Conservation (phyloP, 352 stramenopile species). For the Porosira glacialis region DNA sequence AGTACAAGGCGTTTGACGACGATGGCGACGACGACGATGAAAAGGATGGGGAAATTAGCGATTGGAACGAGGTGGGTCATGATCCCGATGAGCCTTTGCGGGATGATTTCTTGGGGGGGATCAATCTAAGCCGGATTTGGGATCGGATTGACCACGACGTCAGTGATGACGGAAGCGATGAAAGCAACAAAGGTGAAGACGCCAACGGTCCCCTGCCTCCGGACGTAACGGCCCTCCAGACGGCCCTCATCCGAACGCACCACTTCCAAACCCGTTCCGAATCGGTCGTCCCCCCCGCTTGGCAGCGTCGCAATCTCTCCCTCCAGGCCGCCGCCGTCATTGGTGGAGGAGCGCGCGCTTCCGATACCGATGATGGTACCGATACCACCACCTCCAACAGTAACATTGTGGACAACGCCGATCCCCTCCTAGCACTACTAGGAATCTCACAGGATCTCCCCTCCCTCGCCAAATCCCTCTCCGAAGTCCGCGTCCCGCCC, state of each 20-base stretch:
- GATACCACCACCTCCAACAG: no score
- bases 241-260: slow-evolving; percentile 46
- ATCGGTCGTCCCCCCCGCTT: slow-evolving; percentile 68
- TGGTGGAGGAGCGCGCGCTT: no score
- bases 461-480: slow-evolving; percentile 67
- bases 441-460: slow-evolving; percentile 77
- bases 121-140: slow-evolving; percentile 57
- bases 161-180: not conserved
- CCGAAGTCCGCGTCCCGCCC: slow-evolving; percentile 57
- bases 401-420: no score
- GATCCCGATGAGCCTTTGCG: slow-evolving; percentile 25
- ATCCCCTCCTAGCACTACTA: slow-evolving; percentile 65
- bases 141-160: slow-evolving; percentile 10
- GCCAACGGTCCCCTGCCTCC: slow-evolving; percentile 38
- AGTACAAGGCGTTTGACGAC: slow-evolving; percentile 82
- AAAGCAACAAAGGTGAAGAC: no score
- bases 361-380: no score
- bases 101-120: slow-evolving; percentile 64
- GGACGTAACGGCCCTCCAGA: slow-evolving; percentile 61
- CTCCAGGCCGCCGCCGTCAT: slow-evolving; percentile 72
- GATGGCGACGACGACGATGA: slow-evolving; percentile 23
- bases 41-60: slow-evolving; percentile 44
- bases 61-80: slow-evolving; percentile 50
- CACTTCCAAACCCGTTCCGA: slow-evolving; percentile 40
- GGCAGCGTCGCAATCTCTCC: slow-evolving; percentile 66